phyloP scores from a whole-genome alignment of 1,284 basidiomycete genomes.

The Bondarzewia mesenterica region DNA sequence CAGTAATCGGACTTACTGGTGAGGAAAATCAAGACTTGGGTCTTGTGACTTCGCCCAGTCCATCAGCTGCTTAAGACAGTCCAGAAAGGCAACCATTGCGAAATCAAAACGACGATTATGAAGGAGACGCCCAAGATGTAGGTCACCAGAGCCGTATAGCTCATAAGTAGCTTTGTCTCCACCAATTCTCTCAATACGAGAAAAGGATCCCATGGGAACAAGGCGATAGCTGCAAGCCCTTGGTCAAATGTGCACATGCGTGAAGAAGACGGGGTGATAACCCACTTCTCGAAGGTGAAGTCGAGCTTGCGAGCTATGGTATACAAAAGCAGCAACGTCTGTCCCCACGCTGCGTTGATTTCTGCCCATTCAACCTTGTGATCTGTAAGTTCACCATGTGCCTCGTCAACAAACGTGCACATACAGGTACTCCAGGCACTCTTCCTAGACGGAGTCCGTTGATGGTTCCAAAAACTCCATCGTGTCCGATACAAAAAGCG shows the following conservation, averaged over 20 bases:
- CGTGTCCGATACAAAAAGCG: conserved; percentile 96
- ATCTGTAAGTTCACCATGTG: neutral
- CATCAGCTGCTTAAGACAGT: conserved; percentile 87
- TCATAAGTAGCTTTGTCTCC: conserved; percentile 84
- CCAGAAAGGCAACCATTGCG: conserved; percentile 93
- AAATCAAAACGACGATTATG: conserved; percentile 95
- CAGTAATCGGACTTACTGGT: conserved; percentile 50
- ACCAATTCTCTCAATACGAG: conserved; percentile 77
- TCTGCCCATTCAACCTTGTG: conserved; percentile 92
- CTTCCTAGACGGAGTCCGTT: conserved; percentile 91
- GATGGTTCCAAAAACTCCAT: conserved; percentile 92
- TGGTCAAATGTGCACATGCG: conserved; percentile 9
- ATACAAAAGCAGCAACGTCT: conserved; percentile 86
- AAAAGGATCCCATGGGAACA: conserved; percentile 90
- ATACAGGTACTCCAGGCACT: conserved; percentile 66
- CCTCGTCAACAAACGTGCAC: neutral
- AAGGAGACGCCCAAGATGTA: conserved; percentile 80
- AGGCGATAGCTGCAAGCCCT: conserved; percentile 63
- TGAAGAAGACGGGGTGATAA: conserved; percentile 9
- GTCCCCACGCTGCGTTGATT: conserved; percentile 98
- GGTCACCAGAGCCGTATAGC: conserved; percentile 84
- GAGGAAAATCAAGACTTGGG: conserved; percentile 69
- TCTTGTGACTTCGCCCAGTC: conserved; percentile 78
- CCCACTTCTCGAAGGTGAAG: conserved; percentile 78
- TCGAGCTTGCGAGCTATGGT: conserved; percentile 88